Evolutionary conservation across 805 yeast genomes (phyloP).

Genomic region (Wickerhamiella brachini): DNA sequence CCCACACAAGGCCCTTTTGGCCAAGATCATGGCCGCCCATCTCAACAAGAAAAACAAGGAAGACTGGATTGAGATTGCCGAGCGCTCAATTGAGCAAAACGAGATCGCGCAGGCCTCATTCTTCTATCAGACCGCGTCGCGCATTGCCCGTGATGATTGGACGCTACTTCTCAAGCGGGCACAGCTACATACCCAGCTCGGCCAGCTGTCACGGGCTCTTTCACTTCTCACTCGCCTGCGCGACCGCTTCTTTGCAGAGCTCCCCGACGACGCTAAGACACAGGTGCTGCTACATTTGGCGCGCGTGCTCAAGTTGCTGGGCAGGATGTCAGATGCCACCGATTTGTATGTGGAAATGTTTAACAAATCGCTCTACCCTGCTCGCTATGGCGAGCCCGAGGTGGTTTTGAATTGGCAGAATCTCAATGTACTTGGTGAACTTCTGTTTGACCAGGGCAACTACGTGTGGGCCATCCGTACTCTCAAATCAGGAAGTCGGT

Average conservation of each 20-base stretch:
- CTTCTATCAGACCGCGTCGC: slow-evolving; percentile 71
- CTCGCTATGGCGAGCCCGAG: slow-evolving; percentile 18
- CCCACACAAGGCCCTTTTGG: slow-evolving; percentile 23
- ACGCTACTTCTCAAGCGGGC: slow-evolving; percentile 68
- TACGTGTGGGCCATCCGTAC: slow-evolving; percentile 31
- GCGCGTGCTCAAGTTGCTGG: slow-evolving; percentile 10
- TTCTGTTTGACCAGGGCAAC: slow-evolving; percentile 39
- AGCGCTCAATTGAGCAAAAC: slow-evolving; percentile 58
- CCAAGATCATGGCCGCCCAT: slow-evolving; percentile 41
- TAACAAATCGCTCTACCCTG: slow-evolving; percentile 11
- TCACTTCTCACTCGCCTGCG: slow-evolving; percentile 16
- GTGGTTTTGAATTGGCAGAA: slow-evolving; percentile 70
- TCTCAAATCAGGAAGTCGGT: slow-evolving; percentile 60
- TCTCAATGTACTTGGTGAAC: slow-evolving; percentile 68
- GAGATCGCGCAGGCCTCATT: slow-evolving; percentile 37
- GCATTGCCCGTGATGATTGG: slow-evolving; percentile 72
- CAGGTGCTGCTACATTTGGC: slow-evolving; percentile 18
- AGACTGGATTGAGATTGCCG: slow-evolving; percentile 83
- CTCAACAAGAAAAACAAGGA: slow-evolving; percentile 60
- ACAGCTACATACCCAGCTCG: slow-evolving; percentile 20
- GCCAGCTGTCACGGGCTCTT: slow-evolving; percentile 19
- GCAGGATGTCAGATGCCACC: slow-evolving; percentile 12
- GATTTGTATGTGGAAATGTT: slow-evolving; percentile 13
- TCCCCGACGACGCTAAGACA: slow-evolving; percentile 14
- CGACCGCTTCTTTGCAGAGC: slow-evolving; percentile 7